Base-by-base conservation (phyloP, 164 flowering plant species). In the Saururus chinensis region DNA sequence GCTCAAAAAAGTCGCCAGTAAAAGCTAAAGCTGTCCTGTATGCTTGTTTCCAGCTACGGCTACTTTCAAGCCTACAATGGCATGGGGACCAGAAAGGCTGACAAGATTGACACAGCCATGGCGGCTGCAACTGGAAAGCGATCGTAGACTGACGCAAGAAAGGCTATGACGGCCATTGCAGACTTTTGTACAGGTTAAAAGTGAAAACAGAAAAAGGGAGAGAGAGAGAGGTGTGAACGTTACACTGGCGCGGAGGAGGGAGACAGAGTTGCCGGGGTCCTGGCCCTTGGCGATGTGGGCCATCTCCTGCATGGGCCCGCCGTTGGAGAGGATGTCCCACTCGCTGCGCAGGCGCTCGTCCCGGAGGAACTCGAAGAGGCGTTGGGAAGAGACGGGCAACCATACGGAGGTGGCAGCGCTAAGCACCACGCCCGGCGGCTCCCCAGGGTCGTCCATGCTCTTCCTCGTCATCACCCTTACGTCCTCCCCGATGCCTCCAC, bases 231-330 rank as follows among this genome's bases (percentile, higher is more conserved):
- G 24, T 8, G 53, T n/a, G 19, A 30, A 63, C 74, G 61, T n/a
- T 70, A 90, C 97, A 25, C 86, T 82, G 48, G 95, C 86, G 1
- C 98, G 86, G 1, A 92, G 93, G 53, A 92, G 95, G 37, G 95
- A 89, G 71, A 92, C 97, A 68, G 89, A 88, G 82, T 92, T 92
- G 79, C 96, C 96, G 22, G 81, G 92, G 66, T 92, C 90, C 64
- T 86, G 98, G 65, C 98, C 98, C 64, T 92, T 92, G 74, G 90
- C 92, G 19, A 92, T 84, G 75, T 85, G 96, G 55, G 92, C 89
- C 96, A 92, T 89, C 67, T 89, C 95, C 67, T 89, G 98, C 98
- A 92, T 92, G 42, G 98, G 98, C 13, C 96, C 98, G 49, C 98
- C 98, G 60, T 92, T 92, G 25, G 98, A 92, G 5, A 92, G 69